Conservation (phyloP, 148 eudicot species). For the Spergularia bocconei region DNA sequence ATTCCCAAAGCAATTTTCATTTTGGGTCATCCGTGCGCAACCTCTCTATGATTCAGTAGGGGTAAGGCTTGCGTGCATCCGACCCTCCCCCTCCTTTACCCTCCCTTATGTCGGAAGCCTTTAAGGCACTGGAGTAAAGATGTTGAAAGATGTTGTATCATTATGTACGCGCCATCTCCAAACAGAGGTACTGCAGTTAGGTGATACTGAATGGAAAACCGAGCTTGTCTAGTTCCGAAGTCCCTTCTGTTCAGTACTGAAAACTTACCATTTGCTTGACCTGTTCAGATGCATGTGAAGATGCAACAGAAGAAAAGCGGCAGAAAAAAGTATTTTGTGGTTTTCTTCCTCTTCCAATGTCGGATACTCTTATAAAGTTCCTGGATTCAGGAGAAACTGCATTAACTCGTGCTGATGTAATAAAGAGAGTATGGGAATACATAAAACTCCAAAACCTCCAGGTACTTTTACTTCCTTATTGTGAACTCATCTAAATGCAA, state of each 20-base stretch:
- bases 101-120: too few relatives aligned
- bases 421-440: constrained; percentile 85
- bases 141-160: background rate
- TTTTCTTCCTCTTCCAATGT: constrained; percentile 68
- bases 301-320: constrained; percentile 49
- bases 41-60: too few relatives aligned
- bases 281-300: constrained; percentile 47
- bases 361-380: constrained; percentile 70
- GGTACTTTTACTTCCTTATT: constrained; percentile 35
- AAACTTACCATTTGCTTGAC: background rate
- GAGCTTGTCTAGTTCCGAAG: background rate
- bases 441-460: constrained; percentile 74
- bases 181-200: constrained; percentile 3
- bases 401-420: constrained; percentile 64
- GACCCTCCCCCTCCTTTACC: too few relatives aligned
- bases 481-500: background rate
- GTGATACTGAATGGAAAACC: background rate
- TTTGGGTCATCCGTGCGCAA: too few relatives aligned
- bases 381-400: constrained; percentile 85
- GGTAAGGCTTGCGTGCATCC: too few relatives aligned
- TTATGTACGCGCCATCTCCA: background rate
- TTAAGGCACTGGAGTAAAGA: background rate
- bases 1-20: too few relatives aligned
- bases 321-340: constrained; percentile 60
- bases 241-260: background rate